Conservation (phyloP, 148 eudicot genomes). For the Vaccinium myrtillus region DNA sequence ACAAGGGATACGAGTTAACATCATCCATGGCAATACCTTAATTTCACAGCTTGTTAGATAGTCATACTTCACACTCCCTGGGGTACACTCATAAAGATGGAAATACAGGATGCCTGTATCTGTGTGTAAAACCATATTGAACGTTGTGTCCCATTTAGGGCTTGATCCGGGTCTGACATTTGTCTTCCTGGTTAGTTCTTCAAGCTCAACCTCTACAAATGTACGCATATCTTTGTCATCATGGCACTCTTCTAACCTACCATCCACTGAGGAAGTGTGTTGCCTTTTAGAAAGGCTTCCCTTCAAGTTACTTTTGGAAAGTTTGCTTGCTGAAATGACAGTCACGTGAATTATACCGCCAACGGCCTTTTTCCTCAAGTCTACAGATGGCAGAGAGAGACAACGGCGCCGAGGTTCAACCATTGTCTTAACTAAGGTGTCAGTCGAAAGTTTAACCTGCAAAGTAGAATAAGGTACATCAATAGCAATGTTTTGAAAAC, state of each 20-base stretch:
- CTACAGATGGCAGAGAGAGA: constrained; percentile 61
- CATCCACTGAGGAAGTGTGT: constrained; percentile 27
- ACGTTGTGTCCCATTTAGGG: constrained; percentile 84
- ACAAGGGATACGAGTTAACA: neutral
- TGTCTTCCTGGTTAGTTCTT: constrained; percentile 82
- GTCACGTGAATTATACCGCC: constrained; percentile 78
- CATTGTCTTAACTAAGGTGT: constrained; percentile 81
- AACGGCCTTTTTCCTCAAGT: constrained; percentile 75
- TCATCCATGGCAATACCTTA: constrained; percentile 54
- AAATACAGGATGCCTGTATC: constrained; percentile 66
- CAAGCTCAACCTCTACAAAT: constrained; percentile 95
- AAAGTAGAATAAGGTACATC: constrained; percentile 15
- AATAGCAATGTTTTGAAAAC: no score
- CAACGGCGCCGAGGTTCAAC: constrained; percentile 98
- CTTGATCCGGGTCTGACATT: constrained; percentile 51
- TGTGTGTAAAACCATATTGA: constrained; percentile 86
- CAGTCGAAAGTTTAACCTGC: constrained; percentile 76
- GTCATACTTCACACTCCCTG: constrained; percentile 75
- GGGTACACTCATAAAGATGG: constrained; percentile 71
- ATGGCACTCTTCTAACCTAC: constrained; percentile 34
- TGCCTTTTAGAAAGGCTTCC: constrained; percentile 57
- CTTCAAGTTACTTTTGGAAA: constrained; percentile 47
- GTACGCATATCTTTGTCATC: constrained; percentile 55
- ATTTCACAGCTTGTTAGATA: constrained; percentile 80
- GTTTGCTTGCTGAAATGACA: constrained; percentile 64